Evolutionary conservation across 192 early-diverging fungal species (phyloP), one percentile per base, ranked within the genome.

Genomic region (Coemansia sp.): DNA sequence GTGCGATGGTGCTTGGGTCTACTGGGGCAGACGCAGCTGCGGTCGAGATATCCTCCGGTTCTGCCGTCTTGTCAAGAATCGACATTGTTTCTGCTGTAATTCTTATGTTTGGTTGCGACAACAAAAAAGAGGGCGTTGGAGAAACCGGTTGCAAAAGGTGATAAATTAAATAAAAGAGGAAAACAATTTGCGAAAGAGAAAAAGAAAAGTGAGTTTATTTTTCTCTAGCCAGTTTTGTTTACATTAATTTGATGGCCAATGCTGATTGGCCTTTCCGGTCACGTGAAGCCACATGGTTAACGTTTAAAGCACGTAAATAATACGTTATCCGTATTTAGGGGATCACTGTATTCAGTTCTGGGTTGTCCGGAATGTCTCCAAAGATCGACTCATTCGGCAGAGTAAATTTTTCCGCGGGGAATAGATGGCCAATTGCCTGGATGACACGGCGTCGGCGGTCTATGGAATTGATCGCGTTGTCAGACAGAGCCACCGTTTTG

Each of bases 391-490:
- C 61, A 6, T 58, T 41, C 2, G 82, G 80, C 33, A 77, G 47
- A 1, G 60, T 61, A 62, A 80, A 85, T 61, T 77, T 84, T 20
- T 77, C 75, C 13, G 71, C 50, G 3, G 75, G 73, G 45, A 83
- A 83, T 17, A 78, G 48, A 17, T 82, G 82, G 10, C 87, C 88
- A 56, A 91, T 83, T 9, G 83, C 85, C 50, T 89, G 67, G 17
- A 90, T 88, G 72, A 88, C 85, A 34, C 82, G 76, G 30, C 78
- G 81, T 20, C 90, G 87, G 22, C 86, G 83, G 50, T 88, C 85
- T 79, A 91, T 84, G 0, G 87, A 78, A 61, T 85, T 82, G 23
- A 86, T 28, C 0, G 85, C 86, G 33, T 86, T 87, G 48, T 91
- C 90, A 0, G 89, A 88, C n/a, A 91, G 68, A 0, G 79, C 79